Percentiles rank a stretch among this genome's conserved stretches.
Evolutionary conservation across 1,139 yeast species (phyloP).

Genomic region (Pichia sp.): DNA sequence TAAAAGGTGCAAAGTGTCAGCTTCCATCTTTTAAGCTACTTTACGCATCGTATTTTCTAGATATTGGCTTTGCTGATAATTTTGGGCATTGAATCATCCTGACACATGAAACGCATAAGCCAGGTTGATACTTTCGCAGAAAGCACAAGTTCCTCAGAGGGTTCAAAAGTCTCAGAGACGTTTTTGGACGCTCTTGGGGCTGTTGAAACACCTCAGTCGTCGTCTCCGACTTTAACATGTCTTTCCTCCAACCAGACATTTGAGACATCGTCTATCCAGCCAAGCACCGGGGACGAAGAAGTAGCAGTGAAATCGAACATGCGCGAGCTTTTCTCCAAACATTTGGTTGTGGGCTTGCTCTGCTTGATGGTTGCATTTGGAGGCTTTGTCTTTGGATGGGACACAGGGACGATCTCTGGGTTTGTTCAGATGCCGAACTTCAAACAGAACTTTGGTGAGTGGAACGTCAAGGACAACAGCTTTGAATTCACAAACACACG

Average conservation of each 20-base stretch:
- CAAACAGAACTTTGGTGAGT: constrained; percentile 47
- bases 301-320: not conserved
- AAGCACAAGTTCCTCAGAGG: not conserved
- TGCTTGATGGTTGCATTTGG: constrained; percentile 43
- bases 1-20: too few species aligned
- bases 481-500: constrained; percentile 32
- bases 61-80: too few species aligned
- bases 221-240: not conserved
- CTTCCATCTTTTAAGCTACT: too few species aligned
- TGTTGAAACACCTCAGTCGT: not conserved
- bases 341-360: constrained; percentile 12
- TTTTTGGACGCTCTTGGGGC: not conserved
- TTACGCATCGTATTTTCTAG: too few species aligned
- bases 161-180: not conserved
- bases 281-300: not conserved
- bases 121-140: not conserved
- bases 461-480: constrained; percentile 35
- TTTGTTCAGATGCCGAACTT: constrained; percentile 67
- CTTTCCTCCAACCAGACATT: not conserved
- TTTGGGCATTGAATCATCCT: not conserved
- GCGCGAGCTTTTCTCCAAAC: constrained; percentile 2
- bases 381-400: constrained; percentile 71
- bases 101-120: not conserved
- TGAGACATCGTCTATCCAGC: not conserved
- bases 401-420: constrained; percentile 76